A percentile compares a stretch with the other conserved stretches of the same genome.
These are phyloP conservation scores for Globisporangium rhizosaccharum DNA, from an alignment of 352 stramenopile genomes.

Conservation along the genomic window DNA sequence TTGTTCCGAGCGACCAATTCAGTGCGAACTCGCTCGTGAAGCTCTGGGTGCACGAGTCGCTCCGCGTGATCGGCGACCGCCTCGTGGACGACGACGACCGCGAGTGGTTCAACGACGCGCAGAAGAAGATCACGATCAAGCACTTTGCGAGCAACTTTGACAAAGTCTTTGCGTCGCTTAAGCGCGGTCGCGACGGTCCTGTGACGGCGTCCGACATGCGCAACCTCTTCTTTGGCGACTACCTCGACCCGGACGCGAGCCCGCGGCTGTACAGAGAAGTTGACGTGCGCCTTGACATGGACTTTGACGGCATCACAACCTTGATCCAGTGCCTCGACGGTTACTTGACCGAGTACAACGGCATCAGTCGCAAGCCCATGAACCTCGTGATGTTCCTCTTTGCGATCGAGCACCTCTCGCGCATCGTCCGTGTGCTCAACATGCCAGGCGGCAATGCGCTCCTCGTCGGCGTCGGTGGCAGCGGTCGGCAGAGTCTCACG, in stretches of 20 bases:
- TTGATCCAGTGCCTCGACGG: slow-evolving; percentile 85
- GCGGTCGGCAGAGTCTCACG: slow-evolving; percentile 90
- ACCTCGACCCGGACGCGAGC: slow-evolving; percentile 74
- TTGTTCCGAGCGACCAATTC: slow-evolving; percentile 80
- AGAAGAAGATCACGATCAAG: slow-evolving; percentile 85
- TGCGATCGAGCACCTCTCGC: slow-evolving; percentile 92
- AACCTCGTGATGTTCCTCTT: slow-evolving; percentile 96
- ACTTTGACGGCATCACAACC: slow-evolving; percentile 73
- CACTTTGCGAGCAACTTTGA: slow-evolving; percentile 87
- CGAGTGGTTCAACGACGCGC: slow-evolving; percentile 88
- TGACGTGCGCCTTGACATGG: slow-evolving; percentile 53
- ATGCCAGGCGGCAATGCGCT: slow-evolving; percentile 93
- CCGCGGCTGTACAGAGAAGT: slow-evolving; percentile 80
- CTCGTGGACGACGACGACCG: slow-evolving; percentile 91
- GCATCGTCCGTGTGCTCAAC: slow-evolving; percentile 90
- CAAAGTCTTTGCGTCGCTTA: slow-evolving; percentile 80
- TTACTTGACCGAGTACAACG: slow-evolving; percentile 91
- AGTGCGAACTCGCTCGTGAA: slow-evolving; percentile 80
- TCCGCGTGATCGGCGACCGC: slow-evolving; percentile 93
- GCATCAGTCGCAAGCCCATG: slow-evolving; percentile 91
- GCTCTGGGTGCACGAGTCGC: slow-evolving; percentile 92
- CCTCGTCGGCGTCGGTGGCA: slow-evolving; percentile 92
- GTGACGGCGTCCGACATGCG: slow-evolving; percentile 81
- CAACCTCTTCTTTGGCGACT: slow-evolving; percentile 93
- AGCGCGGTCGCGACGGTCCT: slow-evolving; percentile 60